Base-by-base conservation (phyloP, 1,139 yeast genomes). In the Hanseniaspora sp. region DNA sequence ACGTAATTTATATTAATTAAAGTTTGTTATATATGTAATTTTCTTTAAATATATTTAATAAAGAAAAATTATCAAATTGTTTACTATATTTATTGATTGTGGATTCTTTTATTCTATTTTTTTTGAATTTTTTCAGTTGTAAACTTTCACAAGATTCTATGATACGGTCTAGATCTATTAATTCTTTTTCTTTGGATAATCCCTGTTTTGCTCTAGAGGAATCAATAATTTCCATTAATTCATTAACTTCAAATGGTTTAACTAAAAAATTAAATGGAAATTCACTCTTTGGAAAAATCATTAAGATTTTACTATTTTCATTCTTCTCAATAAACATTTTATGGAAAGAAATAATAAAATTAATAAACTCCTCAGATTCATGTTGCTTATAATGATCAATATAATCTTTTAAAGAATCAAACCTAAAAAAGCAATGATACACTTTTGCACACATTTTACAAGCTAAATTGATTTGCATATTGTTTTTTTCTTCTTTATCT, bases 201-300 rank as follows among this genome's bases (percentile, higher is more conserved):
- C 38, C 44, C 12, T 38, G 37, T 6, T 18, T 31, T 0, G 2
- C 7, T 31, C 51, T 39, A 5, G 39, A 17, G 7, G 34, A 12
- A 12, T 38, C n/a, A 28, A 47, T 41, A 34, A 47, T 47, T 5
- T 38, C 43, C 1, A 39, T 39, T 11, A 47, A 6, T 18, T 47
- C 51, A 34, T 17, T 15, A 28, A 47, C 39, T 38, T 47, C 51
- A 18, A 37, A 37, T 17, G 17, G 30, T n/a, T 47, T 47, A 7
- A 47, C 29, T 6, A 47, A 31, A 39, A 38, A 47, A 34, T 41
- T 47, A 17, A 35, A 23, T 3, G 30, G 18, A 30, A 30, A 12
- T 11, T 47, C 40, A 23, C 39, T 38, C 6, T 47, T 47, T 7
- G 28, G 13, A 7, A 38, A 18, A 41, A 38, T 11, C 43, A 23